phyloP scores from a whole-genome alignment of 2,329 filamentous ascomycete genomes.

The Trichoderma cornu-damae region DNA sequence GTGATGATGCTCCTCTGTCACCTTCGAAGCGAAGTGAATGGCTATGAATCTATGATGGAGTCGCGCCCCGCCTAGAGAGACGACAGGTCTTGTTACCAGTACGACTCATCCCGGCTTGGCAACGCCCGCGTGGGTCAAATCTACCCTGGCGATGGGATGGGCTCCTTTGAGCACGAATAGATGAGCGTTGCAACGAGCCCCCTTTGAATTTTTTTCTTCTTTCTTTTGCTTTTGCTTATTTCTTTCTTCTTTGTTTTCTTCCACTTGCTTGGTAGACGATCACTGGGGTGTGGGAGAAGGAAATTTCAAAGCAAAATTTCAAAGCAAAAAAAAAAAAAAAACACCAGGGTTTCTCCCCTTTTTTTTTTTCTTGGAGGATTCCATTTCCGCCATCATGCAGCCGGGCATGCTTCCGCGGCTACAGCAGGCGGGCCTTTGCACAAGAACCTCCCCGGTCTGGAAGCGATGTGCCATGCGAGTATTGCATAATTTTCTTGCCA shows the following conservation, averaged over 20 bases:
- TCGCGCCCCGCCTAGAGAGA: not conserved
- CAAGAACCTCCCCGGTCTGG: not conserved
- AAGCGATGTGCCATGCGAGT: not conserved
- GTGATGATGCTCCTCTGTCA: not conserved
- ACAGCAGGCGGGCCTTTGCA: not conserved
- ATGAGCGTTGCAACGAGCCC: not conserved
- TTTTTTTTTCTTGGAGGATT: not conserved
- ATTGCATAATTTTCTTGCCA: not conserved
- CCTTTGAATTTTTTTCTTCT: not conserved
- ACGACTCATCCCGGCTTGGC: conserved; percentile 1
- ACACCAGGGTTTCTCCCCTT: not conserved
- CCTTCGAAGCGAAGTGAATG: not conserved
- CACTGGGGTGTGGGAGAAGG: not conserved
- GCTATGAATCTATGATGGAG: not conserved
- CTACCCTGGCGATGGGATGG: not conserved
- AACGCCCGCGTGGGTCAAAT: not conserved
- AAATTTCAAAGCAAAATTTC: not conserved
- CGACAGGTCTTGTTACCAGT: not conserved
- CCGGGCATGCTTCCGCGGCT: not conserved
- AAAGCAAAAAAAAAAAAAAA: not conserved
- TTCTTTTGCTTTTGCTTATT: no score
- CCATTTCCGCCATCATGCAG: not conserved
- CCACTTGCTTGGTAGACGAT: no score
- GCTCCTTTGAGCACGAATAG: not conserved
- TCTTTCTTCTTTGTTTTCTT: not conserved